Evolutionary conservation across 441 rosid species (phyloP), one percentile per base, ranked within the genome.

Genomic region (Jatropha podagrica): DNA sequence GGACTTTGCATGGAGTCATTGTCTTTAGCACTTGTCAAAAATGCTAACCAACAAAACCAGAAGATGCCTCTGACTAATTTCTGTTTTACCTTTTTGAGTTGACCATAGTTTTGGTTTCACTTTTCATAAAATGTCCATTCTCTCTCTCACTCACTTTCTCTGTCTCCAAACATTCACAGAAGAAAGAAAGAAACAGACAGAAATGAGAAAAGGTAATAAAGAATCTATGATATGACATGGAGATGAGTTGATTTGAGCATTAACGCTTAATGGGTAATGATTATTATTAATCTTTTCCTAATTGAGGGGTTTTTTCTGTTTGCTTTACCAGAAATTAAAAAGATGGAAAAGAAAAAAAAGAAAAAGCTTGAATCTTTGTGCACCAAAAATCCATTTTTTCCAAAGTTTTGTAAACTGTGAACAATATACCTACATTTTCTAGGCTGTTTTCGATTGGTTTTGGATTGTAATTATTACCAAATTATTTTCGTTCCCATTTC

Each of bases 1-100:
- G 62, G 46, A 69, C 2, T 71, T 71, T 72, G 75, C 75, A 72
- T 72, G 75, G 75, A 59, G 46, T 48, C 8, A 27, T 61, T 56
- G 41, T 48, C 12, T 27, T 17, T 46, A 48, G 1, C 58, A 72
- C 65, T 70, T 55, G 74, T 70, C 65, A 56, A 40, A 69, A 70
- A 58, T 40, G 6, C 74, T 59, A 27, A 44, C 68, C 42, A 72
- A 60, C 67, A 62, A 60, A 32, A 4, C 5, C 58, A 44, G 48
- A 72, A 72, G 68, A 62, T 61, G 75, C 59, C 17, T 60, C 58
- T 62, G 75, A 61, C 74, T 48, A 60, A 18, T 10, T 61, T 49
- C 1, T 27, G 15, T 56, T 70, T 70, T n/a, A n/a, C 20, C 56
- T 61, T 62, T 72, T 27, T 46, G 40, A 26, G 66, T 60, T 72